Base-by-base conservation (phyloP, 2,329 filamentous ascomycete genomes). In the Xylaria sp. region DNA sequence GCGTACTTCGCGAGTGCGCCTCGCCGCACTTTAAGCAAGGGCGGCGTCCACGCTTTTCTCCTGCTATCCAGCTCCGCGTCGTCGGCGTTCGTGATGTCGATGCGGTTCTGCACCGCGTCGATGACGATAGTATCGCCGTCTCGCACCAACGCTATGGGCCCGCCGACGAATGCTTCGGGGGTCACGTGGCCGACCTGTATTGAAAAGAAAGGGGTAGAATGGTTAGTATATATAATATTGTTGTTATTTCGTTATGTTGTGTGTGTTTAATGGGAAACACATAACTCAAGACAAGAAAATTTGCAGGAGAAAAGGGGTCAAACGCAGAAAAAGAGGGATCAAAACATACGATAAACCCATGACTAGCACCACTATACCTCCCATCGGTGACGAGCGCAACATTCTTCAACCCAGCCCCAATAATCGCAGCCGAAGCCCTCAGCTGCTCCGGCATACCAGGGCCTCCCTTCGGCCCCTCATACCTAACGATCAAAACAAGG, bases 361-460 rank as follows among this genome's bases (percentile, higher is more conserved):
- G 94, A 63, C 88, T 92, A 1, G 94, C 95, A 39, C 95, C 95
- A 56, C 89, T 92, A 80, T 98, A 98, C 55, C 95, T 85, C 0
- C 95, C 95, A 78, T 98, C 95, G 0, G 95, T 98, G 58, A 98
- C 93, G 15, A 98, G 87, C 0, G 95, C 94, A 9, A 98, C 89
- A 76, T 97, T 97, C 62, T 86, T 93, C 62, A 98, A 84, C 13
- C 92, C 92, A 0, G 95, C 95, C 58, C 95, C 95, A 92, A 97
- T 97, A 74, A 98, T 93, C 20, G 94, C 93, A 0, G 94, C 94
- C 67, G 89, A 92, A 12, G 95, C 93, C 79, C 92, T 94, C 54
- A 98, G 87, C 81, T 97, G 94, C 82, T 98, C 95, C 1, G 94
- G 95, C 95, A 98, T 98, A 52, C 95, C 95, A 0, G 95, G 95